Evolutionary conservation across 805 yeast genomes (phyloP).

Genomic region (Kluyveromyces aestuarii): DNA sequence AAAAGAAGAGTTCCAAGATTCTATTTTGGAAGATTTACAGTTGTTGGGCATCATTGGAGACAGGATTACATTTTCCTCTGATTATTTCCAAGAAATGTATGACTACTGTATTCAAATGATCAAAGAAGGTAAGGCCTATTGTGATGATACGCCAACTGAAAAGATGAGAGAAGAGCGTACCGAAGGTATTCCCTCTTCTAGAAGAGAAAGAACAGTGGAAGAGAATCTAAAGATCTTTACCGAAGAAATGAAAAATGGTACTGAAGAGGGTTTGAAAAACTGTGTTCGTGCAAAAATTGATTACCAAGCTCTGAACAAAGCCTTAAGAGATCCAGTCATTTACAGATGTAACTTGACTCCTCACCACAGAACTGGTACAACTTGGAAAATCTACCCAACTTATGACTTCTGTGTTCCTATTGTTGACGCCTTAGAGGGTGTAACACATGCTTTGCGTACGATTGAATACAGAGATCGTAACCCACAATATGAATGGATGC

Average conservation of each 20-base stretch:
- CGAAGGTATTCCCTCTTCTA: slow-evolving; percentile 88
- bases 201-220: slow-evolving; percentile 89
- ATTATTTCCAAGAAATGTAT: slow-evolving; percentile 88
- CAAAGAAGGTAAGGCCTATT: slow-evolving; percentile 93
- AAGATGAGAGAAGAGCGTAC: slow-evolving; percentile 97
- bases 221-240: slow-evolving; percentile 83
- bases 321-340: slow-evolving; percentile 95
- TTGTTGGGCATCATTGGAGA: slow-evolving; percentile 93
- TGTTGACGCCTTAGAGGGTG: slow-evolving; percentile 93
- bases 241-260: slow-evolving; percentile 88
- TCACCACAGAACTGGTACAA: slow-evolving; percentile 89
- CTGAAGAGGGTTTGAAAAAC: slow-evolving; percentile 84
- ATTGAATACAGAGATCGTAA: slow-evolving; percentile 98
- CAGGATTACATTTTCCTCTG: slow-evolving; percentile 77
- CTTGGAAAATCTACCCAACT: slow-evolving; percentile 96
- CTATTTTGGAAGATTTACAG: slow-evolving; percentile 86
- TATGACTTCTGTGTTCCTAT: slow-evolving; percentile 98
- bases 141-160: slow-evolving; percentile 93
- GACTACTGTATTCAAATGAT: slow-evolving; percentile 78
- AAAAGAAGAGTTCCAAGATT: slow-evolving; percentile 87
- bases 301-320: slow-evolving; percentile 82
- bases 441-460: slow-evolving; percentile 95
- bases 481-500: slow-evolving; percentile 96
- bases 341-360: slow-evolving; percentile 97
- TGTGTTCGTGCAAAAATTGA: slow-evolving; percentile 97